Base-by-base conservation (phyloP, 768 basidiomycete genomes). In the Omphalotus guepiniiformis region DNA sequence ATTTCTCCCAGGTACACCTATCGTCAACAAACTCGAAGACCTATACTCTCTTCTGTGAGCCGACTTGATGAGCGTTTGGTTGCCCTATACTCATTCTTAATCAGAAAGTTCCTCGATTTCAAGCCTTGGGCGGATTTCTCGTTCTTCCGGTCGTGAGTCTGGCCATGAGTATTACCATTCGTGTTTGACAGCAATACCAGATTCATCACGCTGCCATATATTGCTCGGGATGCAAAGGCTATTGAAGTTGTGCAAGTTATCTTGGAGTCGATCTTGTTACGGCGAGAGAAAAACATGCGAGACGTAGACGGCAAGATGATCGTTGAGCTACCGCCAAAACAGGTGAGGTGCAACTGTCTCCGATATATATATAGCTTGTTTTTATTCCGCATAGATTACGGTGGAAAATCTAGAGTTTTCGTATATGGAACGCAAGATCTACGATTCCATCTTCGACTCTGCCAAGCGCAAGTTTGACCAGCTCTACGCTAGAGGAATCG, bases 161-260 rank as follows among this genome's bases (percentile, higher is more conserved):
- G n/a, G 30, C 30, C 30, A n/a, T n/a, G n/a, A 2, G 16, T 34
- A 28, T 4, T 13, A 36, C 29, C 34, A 12, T 49, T 40, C 18
- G 26, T 7, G 13, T n/a, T n/a, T n/a, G n/a, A n/a, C 27, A 49
- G n/a, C 8, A 19, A 34, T 6, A 23, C 3, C 50, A 92, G 89
- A 18, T 93, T 95, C 58, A 89, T 96, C 50, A 94, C 89, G 0
- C 65, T 93, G 3, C 95, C 95, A 7, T 98, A 97, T 70, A 75
- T 94, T 46, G 86, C 85, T 37, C 85, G 83, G 29, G 94, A 97
- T 62, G 82, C 89, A 0, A 93, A 93, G 59, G 94, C 92, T 0
- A 86, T 97, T 39, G 92, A 95, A 57, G 85, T 97, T 36, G 93
- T 97, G 0, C 94, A 97, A 65, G 87, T 93, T 48, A 93, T 97